Percentiles rank a stretch among this genome's conserved stretches.
Evolutionary conservation across 257 asterid species (phyloP).

Genomic region (Cinchona pubescens): DNA sequence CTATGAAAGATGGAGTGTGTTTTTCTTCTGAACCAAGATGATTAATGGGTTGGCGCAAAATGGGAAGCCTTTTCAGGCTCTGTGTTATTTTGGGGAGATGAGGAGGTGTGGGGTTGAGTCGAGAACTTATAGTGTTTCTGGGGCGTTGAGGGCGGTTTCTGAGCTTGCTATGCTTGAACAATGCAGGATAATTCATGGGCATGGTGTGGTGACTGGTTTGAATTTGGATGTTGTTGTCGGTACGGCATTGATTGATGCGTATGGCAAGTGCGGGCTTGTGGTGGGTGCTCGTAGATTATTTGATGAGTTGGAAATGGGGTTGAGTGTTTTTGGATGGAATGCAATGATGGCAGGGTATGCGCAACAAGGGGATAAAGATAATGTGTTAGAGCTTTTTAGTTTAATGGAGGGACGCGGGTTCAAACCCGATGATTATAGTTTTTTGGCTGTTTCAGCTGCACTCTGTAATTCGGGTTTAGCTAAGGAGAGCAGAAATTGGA

Average conservation of each 20-base stretch:
- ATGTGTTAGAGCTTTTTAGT: conserved; percentile 36
- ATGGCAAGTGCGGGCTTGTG: conserved; percentile 75
- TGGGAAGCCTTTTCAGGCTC: conserved; percentile 47
- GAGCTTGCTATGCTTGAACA: conserved; percentile 70
- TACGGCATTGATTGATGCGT: conserved; percentile 66
- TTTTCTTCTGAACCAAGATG: conserved; percentile 56
- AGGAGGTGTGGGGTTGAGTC: conserved; percentile 43
- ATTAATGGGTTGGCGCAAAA: conserved; percentile 67
- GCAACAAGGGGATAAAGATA: conserved; percentile 49
- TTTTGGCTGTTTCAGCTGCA: conserved; percentile 64
- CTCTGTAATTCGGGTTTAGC: conserved; percentile 54
- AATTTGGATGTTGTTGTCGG: conserved; percentile 43
- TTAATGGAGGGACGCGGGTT: conserved; percentile 51
- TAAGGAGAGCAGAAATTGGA: conserved; percentile 58
- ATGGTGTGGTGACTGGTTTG: conserved; percentile 53
- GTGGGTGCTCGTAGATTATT: conserved; percentile 59
- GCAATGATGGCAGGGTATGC: conserved; percentile 82
- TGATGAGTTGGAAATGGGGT: conserved; percentile 35
- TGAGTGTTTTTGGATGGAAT: conserved; percentile 54
- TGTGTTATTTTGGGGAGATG: conserved; percentile 55
- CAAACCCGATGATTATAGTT: conserved; percentile 54
- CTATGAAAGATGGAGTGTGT: conserved; percentile 58
- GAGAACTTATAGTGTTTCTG: conserved; percentile 56
- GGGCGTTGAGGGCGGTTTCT: conserved; percentile 62
- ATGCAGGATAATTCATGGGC: conserved; percentile 64